Base-by-base conservation (phyloP, 768 basidiomycete species). In the Hypsizygus marmoreus region DNA sequence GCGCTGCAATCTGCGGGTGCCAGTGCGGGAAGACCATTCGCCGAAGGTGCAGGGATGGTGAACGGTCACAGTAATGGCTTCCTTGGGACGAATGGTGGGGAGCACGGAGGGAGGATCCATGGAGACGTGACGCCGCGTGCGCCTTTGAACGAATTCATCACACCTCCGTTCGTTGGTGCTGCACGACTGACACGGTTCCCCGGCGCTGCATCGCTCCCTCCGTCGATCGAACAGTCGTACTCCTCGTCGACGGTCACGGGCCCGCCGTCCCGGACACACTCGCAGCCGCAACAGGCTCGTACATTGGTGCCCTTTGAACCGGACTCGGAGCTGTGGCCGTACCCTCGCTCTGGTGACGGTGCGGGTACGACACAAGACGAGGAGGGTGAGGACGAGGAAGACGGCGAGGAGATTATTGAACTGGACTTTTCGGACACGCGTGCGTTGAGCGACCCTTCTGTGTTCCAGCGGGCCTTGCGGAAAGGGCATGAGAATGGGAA, bases 391-490 rank as follows among this genome's bases (percentile, higher is more conserved):
- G 49, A 58, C 45, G 38, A 43, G 19, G 49, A 55, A 46, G 69
- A 59, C 8, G 71, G 72, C n/a, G 78, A 77, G 4, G 86, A 86
- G 43, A 79, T 90, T 19, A 76, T 89, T 8, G 88, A 89, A 61
- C 79, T 90, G 40, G 84, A 86, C 60, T 90, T 87, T 56, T 74
- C 75, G 4, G 88, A 89, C 44, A 89, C 77, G 32, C 82, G 84
- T 46, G 81, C 84, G 16, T 62, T 90, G 56, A 87, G 85, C 58
- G 82, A 89, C 53, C 79, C 80, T 2, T 76, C 75, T 37, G 75
- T 76, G 8, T 87, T 86, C 55, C 64, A 65, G 23, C 63, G 64
- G 56, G 73, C 64, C 47, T 50, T 65, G 47, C 55, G 50, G 43
- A 61, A 57, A 40, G 64, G 62, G 46, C 58, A 54, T 42, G 56